Evolutionary conservation across 352 stramenopile genomes (phyloP), one percentile per base, ranked within the genome.

Genomic region (Phytophthora cactorum): DNA sequence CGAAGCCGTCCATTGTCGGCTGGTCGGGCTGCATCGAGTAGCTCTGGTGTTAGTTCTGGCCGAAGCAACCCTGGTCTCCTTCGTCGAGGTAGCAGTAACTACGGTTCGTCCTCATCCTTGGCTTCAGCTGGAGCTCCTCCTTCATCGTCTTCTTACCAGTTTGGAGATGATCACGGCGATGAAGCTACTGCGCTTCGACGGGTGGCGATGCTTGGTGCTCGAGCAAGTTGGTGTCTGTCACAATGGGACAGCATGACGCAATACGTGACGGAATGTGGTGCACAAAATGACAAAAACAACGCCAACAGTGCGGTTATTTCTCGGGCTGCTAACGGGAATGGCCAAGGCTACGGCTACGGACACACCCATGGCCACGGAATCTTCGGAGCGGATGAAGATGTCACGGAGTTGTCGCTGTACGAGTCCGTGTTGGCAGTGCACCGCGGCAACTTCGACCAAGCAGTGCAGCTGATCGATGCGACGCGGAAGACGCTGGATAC

Each of bases 391-490:
- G 68, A 76, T 63, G 59, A 77, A 63, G 72, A 79, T 28, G 72
- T 74, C 25, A 88, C 76, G 4, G 79, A 90, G 45, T 45, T 85
- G 6, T 77, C 82, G 11, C 39, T 96, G 29, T 96, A 91, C 55
- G 80, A 86, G 36, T 89, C 97, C 3, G 93, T 99, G 22, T 77
- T 99, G 39, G 89, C 97, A 6, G 92, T 99, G 50, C 88, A 99
- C 41, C 77, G 97, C 65, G 89, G 94, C 17, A 85, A 98, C 51
- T 99, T 98, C 74, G 85, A 91, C 7, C 76, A 89, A 34, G 97
- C 97, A 2, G 80, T 83, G n/a, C 78, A 80, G 32, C 88, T 95
- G 27, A 99, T 99, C 58, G 96, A 99, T 78, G 79, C 72, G 22
- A 97, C 97, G 12, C 82, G 98, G 12, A 91, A 89, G 54, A 85